phyloP scores from a whole-genome alignment of 768 basidiomycete species.

The Rhodotorula sphaerocarpa region DNA sequence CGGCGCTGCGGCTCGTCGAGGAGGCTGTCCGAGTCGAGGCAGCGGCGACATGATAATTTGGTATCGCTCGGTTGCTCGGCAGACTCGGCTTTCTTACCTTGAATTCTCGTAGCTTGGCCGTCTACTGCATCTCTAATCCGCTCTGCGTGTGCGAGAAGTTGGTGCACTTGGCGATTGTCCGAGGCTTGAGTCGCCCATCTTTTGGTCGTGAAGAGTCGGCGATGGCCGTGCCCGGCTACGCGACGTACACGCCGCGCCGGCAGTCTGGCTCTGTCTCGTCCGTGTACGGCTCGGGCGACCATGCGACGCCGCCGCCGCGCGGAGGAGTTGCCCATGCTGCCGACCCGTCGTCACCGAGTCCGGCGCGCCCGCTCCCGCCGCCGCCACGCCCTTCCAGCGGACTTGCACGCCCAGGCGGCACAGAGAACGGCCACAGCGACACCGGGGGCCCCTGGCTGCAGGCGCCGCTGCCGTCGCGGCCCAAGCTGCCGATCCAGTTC shows the following conservation, averaged over 20 bases:
- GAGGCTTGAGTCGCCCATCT: no score
- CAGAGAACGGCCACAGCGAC: background rate
- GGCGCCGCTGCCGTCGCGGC: background rate
- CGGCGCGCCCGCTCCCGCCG: background rate
- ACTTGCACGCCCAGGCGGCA: background rate
- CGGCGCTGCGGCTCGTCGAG: constrained; percentile 46
- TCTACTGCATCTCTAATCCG: no score
- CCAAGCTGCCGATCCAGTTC: background rate
- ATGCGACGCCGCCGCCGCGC: background rate
- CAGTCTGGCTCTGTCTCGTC: constrained; percentile 11
- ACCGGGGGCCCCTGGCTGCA: background rate
- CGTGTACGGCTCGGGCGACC: background rate
- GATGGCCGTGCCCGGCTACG: constrained; percentile 13
- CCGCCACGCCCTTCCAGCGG: background rate
- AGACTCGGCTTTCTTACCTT: no score
- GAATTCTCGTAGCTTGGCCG: no score
- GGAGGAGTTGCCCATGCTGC: no score
- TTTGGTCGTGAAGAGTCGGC: no score
- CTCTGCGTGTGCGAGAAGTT: no score
- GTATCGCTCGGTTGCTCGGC: no score
- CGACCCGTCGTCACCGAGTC: no score
- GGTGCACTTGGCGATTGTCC: no score
- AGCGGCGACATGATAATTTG: no score
- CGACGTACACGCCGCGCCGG: constrained; percentile 15
- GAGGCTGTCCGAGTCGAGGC: background rate